Evolutionary conservation across 129 eudicot species (phyloP).

Genomic region (Centaurea solstitialis): DNA sequence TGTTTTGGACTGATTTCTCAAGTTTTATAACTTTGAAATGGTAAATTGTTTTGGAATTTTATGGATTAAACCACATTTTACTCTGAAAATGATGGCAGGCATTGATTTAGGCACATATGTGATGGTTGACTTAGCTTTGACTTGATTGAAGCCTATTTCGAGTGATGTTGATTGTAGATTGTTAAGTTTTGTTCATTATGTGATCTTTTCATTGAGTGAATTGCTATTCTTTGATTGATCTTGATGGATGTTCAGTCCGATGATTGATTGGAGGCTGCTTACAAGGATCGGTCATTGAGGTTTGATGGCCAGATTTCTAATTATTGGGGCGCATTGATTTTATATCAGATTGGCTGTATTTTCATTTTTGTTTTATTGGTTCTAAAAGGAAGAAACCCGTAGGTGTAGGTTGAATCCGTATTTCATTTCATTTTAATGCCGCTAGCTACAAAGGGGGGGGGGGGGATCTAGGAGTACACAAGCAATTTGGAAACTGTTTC

Average conservation of each 20-base stretch:
- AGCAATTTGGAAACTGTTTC: neutral
- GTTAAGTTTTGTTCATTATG: conserved; percentile 11
- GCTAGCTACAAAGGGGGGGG: neutral
- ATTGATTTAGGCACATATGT: conserved; percentile 14
- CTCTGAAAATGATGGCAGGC: conserved; percentile 18
- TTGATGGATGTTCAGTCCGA: conserved; percentile 7
- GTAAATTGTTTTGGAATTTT: conserved; percentile 13
- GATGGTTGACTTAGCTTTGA: conserved; percentile 27
- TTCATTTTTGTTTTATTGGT: neutral
- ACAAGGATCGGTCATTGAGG: conserved; percentile 17
- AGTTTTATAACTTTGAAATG: conserved; percentile 7
- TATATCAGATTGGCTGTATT: neutral
- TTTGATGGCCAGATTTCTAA: conserved; percentile 1
- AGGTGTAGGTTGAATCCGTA: neutral
- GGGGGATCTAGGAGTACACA: neutral
- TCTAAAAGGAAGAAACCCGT: neutral
- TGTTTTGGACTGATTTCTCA: neutral
- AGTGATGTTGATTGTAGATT: conserved; percentile 24
- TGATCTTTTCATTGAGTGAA: conserved; percentile 12
- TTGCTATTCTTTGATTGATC: neutral
- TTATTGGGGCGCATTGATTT: neutral
- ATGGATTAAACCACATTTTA: conserved; percentile 19
- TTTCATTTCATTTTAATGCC: neutral
- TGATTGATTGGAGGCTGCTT: neutral
- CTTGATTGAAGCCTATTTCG: conserved; percentile 17